A percentile compares a stretch with the other conserved stretches of the same genome.
Conservation (phyloP, 148 eudicot genomes). For the Rhododendron kiyosumense region DNA sequence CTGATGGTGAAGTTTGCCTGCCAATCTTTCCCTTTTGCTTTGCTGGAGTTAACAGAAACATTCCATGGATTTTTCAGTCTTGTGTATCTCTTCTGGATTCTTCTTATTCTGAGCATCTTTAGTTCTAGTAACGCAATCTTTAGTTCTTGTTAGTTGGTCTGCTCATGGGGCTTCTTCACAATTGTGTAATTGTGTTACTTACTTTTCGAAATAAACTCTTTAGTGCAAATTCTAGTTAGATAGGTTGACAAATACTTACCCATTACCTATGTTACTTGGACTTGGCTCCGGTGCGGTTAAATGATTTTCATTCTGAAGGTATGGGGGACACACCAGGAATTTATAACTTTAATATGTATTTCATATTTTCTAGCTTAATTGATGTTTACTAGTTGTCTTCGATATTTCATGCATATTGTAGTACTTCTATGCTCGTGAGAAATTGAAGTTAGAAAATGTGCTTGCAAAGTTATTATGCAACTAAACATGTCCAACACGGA, state of each 20-base stretch:
- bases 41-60: not conserved
- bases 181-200: not conserved
- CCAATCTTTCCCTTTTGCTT: conserved; percentile 7
- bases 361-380: no score
- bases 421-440: not conserved
- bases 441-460: no score
- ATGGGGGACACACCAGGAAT: not conserved
- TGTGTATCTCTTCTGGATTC: not conserved
- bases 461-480: no score
- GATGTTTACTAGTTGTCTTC: not conserved
- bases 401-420: no score
- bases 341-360: not conserved
- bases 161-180: not conserved
- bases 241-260: not conserved
- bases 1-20: not conserved
- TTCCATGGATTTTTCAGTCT: not conserved
- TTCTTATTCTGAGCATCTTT: not conserved
- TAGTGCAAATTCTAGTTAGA: not conserved
- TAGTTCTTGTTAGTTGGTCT: not conserved
- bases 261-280: not conserved
- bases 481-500: no score
- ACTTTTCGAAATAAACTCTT: not conserved
- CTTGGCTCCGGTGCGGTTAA: not conserved
- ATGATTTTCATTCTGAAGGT: not conserved
- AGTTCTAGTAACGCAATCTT: not conserved